Evolutionary conservation across 441 rosid species (phyloP), one percentile per base, ranked within the genome.

Genomic region (Populus hybrid): DNA sequence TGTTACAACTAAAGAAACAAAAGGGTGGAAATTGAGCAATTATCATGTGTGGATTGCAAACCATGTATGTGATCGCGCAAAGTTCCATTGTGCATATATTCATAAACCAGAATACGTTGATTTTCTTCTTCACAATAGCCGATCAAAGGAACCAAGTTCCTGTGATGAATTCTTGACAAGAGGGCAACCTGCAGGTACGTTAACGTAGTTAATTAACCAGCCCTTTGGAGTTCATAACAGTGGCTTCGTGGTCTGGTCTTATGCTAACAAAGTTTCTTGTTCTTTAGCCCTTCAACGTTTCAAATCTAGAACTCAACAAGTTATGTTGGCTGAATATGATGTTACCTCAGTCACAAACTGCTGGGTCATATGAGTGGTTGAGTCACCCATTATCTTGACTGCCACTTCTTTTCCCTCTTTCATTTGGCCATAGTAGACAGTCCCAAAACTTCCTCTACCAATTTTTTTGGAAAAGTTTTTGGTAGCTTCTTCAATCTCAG

Each of bases 81-180:
- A 72, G 90, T 87, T 83, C 99, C 99, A 64, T 96, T 94, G 89
- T 94, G 98, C 99, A 96, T 96, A 66, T 90, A 96, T 83, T 95
- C 98, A 0, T 95, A 95, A 45, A 94, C 98, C 53, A 95, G 85
- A 23, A 95, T 71, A 14, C 92, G 86, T 50, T 87, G 86, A 56
- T 88, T 83, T 59, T 86, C 93, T 83, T 96, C 98, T 83, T 96
- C 93, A 63, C 99, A 96, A 79, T 89, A 94, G 81, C 99, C 98
- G 76, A 96, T 92, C 81, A 96, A 82, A 64, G 98, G 97, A 76
- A 96, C 98, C 87, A 96, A 89, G 85, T 96, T 92, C 78, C 98
- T 87, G 78, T 96, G 99, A 84, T 96, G 98, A 79, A 96, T 96
- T 86, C 98, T 93, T 8, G 99, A 95, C 87, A 95, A 82, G 2